phyloP scores from a whole-genome alignment of 768 basidiomycete genomes.

The Trametes gibbosa region DNA sequence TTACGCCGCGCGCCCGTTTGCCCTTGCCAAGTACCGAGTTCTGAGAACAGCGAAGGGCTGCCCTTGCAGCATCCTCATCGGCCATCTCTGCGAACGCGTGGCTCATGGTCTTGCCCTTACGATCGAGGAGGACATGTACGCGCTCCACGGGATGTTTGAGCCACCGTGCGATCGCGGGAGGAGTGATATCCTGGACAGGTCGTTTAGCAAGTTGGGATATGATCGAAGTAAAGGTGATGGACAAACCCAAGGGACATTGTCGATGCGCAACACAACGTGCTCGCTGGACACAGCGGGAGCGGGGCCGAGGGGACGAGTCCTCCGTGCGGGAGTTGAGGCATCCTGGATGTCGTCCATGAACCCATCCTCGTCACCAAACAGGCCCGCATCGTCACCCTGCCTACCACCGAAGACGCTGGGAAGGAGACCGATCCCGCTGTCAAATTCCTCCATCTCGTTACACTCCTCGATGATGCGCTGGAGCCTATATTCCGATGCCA shows the following conservation, averaged over 20 bases:
- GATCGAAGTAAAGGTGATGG: neutral
- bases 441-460: conserved; percentile 24
- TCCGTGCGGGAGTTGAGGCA: conserved; percentile 32
- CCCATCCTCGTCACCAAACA: conserved; percentile 20
- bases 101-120: conserved; percentile 78
- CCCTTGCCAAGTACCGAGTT: conserved; percentile 74
- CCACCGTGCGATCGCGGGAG: conserved; percentile 66
- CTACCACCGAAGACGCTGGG: conserved; percentile 30
- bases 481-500: conserved; percentile 11
- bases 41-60: conserved; percentile 57
- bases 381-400: neutral
- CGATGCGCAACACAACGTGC: conserved; percentile 68
- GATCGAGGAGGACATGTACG: conserved; percentile 77
- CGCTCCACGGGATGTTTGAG: conserved; percentile 65
- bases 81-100: conserved; percentile 81
- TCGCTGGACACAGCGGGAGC: conserved; percentile 4
- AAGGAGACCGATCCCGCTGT: conserved; percentile 22
- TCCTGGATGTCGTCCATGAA: conserved; percentile 34
- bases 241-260: conserved; percentile 86
- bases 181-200: conserved; percentile 71
- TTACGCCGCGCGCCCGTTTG: conserved; percentile 77
- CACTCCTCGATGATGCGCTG: conserved; percentile 28
- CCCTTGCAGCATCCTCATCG: conserved; percentile 58
- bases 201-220: conserved; percentile 2
- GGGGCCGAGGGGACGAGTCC: conserved; percentile 4